A percentile compares a stretch with the other conserved stretches of the same genome.
Evolutionary conservation across 768 basidiomycete species (phyloP).

Genomic region (Phaeotremella skinneri): DNA sequence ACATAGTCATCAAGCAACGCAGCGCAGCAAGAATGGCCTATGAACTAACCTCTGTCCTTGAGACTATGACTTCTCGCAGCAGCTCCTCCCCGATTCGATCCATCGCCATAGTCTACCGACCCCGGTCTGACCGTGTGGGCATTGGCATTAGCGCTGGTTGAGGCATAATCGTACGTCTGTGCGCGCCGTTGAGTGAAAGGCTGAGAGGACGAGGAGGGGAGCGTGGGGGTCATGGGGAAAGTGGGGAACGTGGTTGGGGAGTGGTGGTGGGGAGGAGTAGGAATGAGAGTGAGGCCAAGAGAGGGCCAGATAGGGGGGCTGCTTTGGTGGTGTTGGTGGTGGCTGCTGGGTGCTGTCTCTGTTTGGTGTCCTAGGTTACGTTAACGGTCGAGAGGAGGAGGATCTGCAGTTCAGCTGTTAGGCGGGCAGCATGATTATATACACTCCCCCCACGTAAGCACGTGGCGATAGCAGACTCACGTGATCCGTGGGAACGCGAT

Average conservation of each 20-base stretch:
- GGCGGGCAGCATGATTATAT: neutral
- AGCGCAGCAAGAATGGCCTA: neutral
- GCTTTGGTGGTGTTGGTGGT: neutral
- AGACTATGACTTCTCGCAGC: constrained; percentile 35
- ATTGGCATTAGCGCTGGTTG: constrained; percentile 3
- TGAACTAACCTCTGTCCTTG: constrained; percentile 26
- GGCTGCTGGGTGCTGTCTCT: too few species aligned
- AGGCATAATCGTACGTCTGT: constrained; percentile 36
- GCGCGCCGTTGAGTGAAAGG: constrained; percentile 27
- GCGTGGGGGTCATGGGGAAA: neutral
- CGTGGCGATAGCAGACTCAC: too few species aligned
- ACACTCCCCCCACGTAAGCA: neutral
- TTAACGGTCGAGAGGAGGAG: too few species aligned
- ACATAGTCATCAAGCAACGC: too few species aligned
- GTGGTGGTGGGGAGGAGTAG: too few species aligned
- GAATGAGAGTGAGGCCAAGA: neutral
- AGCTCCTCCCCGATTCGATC: constrained; percentile 2
- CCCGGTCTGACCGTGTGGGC: neutral
- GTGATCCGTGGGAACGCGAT: neutral
- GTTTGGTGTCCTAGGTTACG: too few species aligned
- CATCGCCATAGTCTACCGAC: constrained; percentile 15
- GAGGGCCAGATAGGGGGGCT: neutral
- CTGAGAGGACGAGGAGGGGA: constrained; percentile 13
- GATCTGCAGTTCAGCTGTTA: too few species aligned
- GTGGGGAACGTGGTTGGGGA: neutral